Conservation (phyloP, 1,284 basidiomycete species). For the Trichosporon sp. region DNA sequence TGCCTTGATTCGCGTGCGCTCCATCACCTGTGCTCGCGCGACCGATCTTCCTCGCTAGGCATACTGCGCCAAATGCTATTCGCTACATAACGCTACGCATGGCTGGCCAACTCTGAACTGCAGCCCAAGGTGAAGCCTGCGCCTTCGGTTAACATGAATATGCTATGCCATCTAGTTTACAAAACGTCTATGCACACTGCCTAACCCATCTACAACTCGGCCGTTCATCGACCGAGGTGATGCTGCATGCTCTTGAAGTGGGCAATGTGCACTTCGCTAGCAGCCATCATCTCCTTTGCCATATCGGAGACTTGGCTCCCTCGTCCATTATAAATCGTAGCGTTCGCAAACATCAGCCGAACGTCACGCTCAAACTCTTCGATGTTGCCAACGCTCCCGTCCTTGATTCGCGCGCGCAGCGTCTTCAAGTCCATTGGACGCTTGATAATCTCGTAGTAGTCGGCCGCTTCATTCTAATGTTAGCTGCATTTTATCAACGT, state of each 20-base stretch:
- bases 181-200: constrained; percentile 4
- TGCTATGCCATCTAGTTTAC: constrained; percentile 14
- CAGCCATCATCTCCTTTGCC: constrained; percentile 92
- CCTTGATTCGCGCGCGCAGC: constrained; percentile 77
- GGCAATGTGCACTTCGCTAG: constrained; percentile 74
- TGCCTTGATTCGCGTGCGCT: background rate
- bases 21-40: background rate
- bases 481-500: background rate
- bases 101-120: too few relatives aligned
- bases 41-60: background rate
- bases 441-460: constrained; percentile 86
- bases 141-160: background rate
- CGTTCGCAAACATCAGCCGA: constrained; percentile 90
- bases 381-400: constrained; percentile 75
- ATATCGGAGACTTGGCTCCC: constrained; percentile 79
- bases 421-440: constrained; percentile 90
- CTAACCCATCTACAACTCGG: background rate
- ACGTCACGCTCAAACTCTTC: constrained; percentile 87
- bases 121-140: too few relatives aligned
- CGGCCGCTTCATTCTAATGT: constrained; percentile 61
- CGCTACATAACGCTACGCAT: too few relatives aligned
- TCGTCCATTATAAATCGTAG: constrained; percentile 90
- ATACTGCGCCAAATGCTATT: background rate
- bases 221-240: constrained; percentile 32
- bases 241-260: constrained; percentile 63